Percentiles rank a stretch among this genome's conserved stretches.
Conservation (phyloP, 1,284 basidiomycete species). For the Gymnopus androsaceus region DNA sequence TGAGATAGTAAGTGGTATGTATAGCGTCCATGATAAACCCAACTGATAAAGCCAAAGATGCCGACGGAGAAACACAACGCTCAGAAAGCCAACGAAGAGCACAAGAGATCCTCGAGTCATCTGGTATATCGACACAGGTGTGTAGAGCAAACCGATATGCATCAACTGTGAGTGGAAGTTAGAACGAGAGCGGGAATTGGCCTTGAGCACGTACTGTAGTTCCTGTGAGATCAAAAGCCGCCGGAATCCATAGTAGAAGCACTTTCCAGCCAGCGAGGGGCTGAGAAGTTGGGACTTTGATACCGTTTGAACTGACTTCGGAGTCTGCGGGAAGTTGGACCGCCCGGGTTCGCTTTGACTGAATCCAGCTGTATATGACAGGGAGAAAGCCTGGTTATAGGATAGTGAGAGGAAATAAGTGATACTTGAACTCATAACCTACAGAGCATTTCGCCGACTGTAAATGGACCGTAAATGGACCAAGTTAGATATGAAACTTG, state of each 20-base stretch:
- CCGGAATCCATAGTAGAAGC: conserved; percentile 85
- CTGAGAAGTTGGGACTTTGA: conserved; percentile 41
- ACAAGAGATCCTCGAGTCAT: conserved; percentile 98
- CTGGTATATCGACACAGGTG: conserved; percentile 96
- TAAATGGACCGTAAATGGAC: conserved; percentile 34
- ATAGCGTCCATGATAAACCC: conserved; percentile 24
- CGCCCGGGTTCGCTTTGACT: conserved; percentile 45
- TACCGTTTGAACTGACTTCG: conserved; percentile 44
- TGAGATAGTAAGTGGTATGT: conserved; percentile 19
- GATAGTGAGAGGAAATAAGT: conserved; percentile 26
- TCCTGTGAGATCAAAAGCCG: conserved; percentile 83
- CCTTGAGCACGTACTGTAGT: conserved; percentile 66
- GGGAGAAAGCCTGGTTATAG: conserved; percentile 74
- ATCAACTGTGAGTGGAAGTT: conserved; percentile 64
- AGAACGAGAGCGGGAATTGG: conserved; percentile 13
- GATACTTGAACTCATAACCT: conserved; percentile 36
- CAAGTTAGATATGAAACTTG: conserved; percentile 31
- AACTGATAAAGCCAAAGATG: conserved; percentile 81
- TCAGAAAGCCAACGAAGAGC: conserved; percentile 92
- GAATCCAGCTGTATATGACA: conserved; percentile 70
- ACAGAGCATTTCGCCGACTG: conserved; percentile 94
- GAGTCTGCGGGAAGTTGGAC: conserved; percentile 54
- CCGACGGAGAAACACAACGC: conserved; percentile 89
- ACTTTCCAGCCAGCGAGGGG: conserved; percentile 68
- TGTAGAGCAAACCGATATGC: conserved; percentile 94